Evolutionary conservation across 2,329 filamentous ascomycete genomes (phyloP), one percentile per base, ranked within the genome.

Genomic region (Sporothrix brasiliensis): DNA sequence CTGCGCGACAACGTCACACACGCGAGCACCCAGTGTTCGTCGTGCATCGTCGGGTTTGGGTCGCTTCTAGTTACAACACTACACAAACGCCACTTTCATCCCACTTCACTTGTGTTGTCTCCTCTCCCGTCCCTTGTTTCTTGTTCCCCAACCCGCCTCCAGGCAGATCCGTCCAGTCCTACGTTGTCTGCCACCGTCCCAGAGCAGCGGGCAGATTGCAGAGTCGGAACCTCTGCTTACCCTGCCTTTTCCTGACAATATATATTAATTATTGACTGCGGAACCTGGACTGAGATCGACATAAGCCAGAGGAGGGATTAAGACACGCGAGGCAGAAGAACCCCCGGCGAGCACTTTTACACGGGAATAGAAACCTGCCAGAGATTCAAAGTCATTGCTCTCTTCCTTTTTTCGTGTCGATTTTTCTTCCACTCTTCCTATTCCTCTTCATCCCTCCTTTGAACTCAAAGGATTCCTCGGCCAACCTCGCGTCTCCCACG

Each of bases 1-100:
- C 54, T 61, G 53, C 21, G 56, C 63, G 60, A 70, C 68, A 70
- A 70, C 68, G 68, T 70, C 68, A 70, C 68, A 70, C 68, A 70
- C 49, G 39, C 52, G 19, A 52, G 56, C 56, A 39, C 34, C 13
- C 68, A 39, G 63, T 54, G 49, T 53, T 54, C 27, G 50, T 47
- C 27, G 65, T 54, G 65, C 50, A 54, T 67, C 65, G 30, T 67
- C 34, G 65, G 50, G n/a, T 50, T 44, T 54, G 34, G 30, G 49
- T 67, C n/a, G 30, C 63, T 52, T 47, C 27, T 50, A 54, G 58
- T 69, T 61, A 69, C 68, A 70, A 34, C 60, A 27, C 52, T 14
- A 41, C 27, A 44, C 65, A 54, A 39, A 27, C 30, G 9, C 13
- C 65, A 54, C 54, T 54, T 53, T 44, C 21, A 41, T 9, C n/a